Conservation (phyloP, 345 rosid genomes). For the Gossypium herbaceum region DNA sequence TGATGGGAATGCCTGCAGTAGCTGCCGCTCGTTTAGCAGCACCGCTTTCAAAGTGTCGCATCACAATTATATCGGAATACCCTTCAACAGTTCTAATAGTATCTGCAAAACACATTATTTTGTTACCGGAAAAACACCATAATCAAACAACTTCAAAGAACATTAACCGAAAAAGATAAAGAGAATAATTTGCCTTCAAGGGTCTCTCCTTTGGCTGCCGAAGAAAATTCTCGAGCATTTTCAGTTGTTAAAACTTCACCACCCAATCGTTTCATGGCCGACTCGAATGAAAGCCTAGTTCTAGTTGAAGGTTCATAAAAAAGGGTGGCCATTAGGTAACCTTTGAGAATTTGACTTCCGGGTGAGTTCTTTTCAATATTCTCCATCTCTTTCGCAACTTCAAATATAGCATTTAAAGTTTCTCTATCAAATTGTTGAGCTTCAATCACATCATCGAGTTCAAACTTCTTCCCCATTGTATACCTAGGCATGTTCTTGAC, state of each 20-base stretch:
- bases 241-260: conserved; percentile 97
- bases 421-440: conserved; percentile 90
- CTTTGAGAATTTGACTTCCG: conserved; percentile 79
- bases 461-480: conserved; percentile 52
- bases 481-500: conserved; percentile 22
- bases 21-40: conserved; percentile 91
- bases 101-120: conserved; percentile 47
- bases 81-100: conserved; percentile 92
- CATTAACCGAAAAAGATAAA: background rate
- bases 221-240: conserved; percentile 90
- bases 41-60: conserved; percentile 96
- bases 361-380: conserved; percentile 63
- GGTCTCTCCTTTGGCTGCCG: conserved; percentile 98
- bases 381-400: conserved; percentile 86
- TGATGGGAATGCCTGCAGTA: conserved; percentile 76
- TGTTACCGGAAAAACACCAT: conserved; percentile 1
- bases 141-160: conserved; percentile 6
- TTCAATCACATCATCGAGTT: conserved; percentile 80
- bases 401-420: conserved; percentile 66
- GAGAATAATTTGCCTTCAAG: conserved; percentile 60
- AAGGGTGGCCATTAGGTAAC: conserved; percentile 87
- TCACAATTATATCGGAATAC: conserved; percentile 82
- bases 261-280: conserved; percentile 92
- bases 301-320: conserved; percentile 97
- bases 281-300: conserved; percentile 95